Percentiles rank a stretch among this genome's conserved stretches.
Evolutionary conservation across 2,329 filamentous ascomycete species (phyloP).

Genomic region (Fusarium falciforme): DNA sequence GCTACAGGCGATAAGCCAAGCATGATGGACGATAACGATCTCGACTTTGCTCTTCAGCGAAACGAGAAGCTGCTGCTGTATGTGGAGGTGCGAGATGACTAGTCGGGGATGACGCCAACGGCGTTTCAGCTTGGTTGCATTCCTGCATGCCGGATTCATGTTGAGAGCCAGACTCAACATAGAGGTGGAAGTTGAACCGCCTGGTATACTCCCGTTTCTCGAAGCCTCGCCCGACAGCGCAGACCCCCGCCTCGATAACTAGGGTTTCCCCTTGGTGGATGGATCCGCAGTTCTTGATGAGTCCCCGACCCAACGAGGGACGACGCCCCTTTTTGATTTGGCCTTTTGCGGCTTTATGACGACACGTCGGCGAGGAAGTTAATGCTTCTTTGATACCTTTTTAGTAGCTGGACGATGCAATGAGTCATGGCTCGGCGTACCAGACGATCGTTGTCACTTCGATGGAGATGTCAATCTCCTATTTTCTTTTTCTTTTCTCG

Average conservation of each 20-base stretch:
- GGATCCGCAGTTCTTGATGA: slow-evolving; percentile 31
- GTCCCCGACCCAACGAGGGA: slow-evolving; percentile 29
- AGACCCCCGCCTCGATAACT: slow-evolving; percentile 15
- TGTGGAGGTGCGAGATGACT: slow-evolving; percentile 63
- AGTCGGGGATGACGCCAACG: slow-evolving; percentile 17
- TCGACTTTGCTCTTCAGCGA: slow-evolving; percentile 82
- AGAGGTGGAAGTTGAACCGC: slow-evolving; percentile 4
- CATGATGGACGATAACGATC: slow-evolving; percentile 82
- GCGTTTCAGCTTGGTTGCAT: slow-evolving; percentile 39
- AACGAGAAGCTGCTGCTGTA: slow-evolving; percentile 90
- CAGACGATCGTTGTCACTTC: slow-evolving; percentile 39
- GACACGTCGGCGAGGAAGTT: slow-evolving; percentile 41
- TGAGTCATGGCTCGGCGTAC: slow-evolving; percentile 39
- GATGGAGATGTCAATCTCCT: slow-evolving; percentile 25
- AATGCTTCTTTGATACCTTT: slow-evolving; percentile 44
- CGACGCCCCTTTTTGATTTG: slow-evolving; percentile 18
- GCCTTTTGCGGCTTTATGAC: slow-evolving; percentile 37
- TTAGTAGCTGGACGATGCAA: slow-evolving; percentile 45
- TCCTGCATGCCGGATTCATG: slow-evolving; percentile 13
- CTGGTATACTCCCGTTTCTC: slow-evolving; percentile 17
- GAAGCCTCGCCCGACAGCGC: slow-evolving; percentile 12
- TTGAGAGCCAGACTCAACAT: slow-evolving; percentile 18
- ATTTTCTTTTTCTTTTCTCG: slow-evolving; percentile 10
- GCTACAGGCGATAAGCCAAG: slow-evolving; percentile 78
- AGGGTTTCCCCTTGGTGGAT: slow-evolving; percentile 24